Conservation (phyloP, 805 yeast genomes). For the Candida michaelii region DNA sequence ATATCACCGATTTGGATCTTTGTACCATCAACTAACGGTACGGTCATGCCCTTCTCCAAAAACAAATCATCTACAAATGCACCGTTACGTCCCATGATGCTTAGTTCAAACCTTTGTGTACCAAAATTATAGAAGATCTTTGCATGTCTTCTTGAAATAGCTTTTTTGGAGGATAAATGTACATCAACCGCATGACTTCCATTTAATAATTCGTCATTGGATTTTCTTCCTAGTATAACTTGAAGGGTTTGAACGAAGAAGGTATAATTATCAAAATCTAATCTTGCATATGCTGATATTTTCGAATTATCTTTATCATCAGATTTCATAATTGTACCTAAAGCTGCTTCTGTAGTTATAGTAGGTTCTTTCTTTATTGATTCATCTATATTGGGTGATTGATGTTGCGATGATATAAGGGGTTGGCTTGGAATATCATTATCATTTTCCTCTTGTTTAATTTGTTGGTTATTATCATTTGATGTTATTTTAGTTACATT, state of each 20-base stretch:
- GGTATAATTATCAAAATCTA: constrained; percentile 90
- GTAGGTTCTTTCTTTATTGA: constrained; percentile 6
- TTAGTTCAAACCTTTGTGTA: constrained; percentile 87
- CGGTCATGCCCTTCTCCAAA: constrained; percentile 88
- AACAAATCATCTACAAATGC: constrained; percentile 93
- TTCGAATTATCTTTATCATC: constrained; percentile 20
- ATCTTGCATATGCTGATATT: constrained; percentile 65
- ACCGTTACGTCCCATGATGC: constrained; percentile 92
- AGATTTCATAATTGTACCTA: constrained; percentile 9
- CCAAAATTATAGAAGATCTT: constrained; percentile 96
- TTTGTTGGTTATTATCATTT: background rate
- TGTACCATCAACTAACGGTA: constrained; percentile 78
- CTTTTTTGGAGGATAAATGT: constrained; percentile 87
- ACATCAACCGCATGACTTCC: constrained; percentile 84
- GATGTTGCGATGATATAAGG: background rate
- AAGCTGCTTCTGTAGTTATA: constrained; percentile 15
- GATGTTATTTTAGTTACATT: background rate
- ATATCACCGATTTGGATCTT: constrained; percentile 93
- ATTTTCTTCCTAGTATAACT: constrained; percentile 87
- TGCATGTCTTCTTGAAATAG: constrained; percentile 92
- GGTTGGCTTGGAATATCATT: background rate
- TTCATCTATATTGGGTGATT: background rate
- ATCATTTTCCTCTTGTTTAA: background rate
- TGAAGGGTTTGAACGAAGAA: constrained; percentile 96
- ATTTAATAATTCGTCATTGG: constrained; percentile 50